Evolutionary conservation across 164 flowering plant genomes (phyloP), one percentile per base, ranked within the genome.

Genomic region (Annona squamosa): DNA sequence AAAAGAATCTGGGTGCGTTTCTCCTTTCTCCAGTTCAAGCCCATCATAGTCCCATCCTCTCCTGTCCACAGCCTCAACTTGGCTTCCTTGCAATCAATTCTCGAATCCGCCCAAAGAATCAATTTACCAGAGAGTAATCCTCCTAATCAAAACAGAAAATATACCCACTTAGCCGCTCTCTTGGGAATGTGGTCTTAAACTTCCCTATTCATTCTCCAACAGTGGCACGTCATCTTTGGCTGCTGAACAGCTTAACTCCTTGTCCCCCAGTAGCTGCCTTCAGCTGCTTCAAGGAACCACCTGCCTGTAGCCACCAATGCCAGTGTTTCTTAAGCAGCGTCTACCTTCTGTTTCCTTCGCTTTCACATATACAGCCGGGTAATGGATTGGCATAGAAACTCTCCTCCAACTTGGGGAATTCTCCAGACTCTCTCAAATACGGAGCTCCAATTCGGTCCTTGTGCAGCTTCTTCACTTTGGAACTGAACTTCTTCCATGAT

Each of bases 291-390:
- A 16, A 52, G 37, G 59, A 52, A 52, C 59, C 13, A 6, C 13
- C 13, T 7, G 59, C 37, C 37, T 26, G 37, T 26, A 26, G 37
- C 37, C 37, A 26, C 37, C 37, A 26, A 26, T 9, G 59, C 59
- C 59, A 9, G 59, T 52, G 59, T 13, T 52, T 52, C 13, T 52
- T 52, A 10, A 26, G 2, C 13, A 63, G 65, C 42, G 6, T 63
- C 68, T 66, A 66, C 17, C 83, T 76, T 71, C 72, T 78, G 68
- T 73, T 72, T 13, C 3, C 62, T 63, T 69, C 63, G 73, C 62
- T 82, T 80, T 91, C 97, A 70, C 99, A 96, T 46, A 96, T 89
- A 74, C 99, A 96, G 68, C 97, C 99, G 6, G 99, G 99, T 47
- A 87, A 82, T 5, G 99, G 97, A 77, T 96, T 96, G 42, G 98